Evolutionary conservation across 345 rosid genomes (phyloP).

Genomic region (Corymbia maculata): DNA sequence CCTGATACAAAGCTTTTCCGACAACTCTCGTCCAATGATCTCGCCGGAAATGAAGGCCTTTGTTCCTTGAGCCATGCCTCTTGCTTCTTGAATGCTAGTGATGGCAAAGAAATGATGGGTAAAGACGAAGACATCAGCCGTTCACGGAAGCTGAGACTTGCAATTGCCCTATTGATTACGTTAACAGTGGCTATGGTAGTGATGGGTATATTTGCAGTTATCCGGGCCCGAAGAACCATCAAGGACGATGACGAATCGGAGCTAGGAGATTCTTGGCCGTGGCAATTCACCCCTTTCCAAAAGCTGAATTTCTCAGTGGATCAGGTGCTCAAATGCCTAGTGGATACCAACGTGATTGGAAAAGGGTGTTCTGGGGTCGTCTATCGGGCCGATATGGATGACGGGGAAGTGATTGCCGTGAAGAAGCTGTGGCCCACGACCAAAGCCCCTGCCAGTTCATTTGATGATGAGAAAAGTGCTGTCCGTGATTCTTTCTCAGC

Average conservation of each 20-base stretch:
- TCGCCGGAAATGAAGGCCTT: slow-evolving; percentile 54
- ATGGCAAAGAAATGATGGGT: slow-evolving; percentile 12
- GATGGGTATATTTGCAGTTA: slow-evolving; percentile 61
- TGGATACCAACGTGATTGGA: slow-evolving; percentile 78
- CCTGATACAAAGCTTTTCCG: slow-evolving; percentile 83
- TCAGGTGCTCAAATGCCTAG: slow-evolving; percentile 66
- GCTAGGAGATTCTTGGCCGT: slow-evolving; percentile 78
- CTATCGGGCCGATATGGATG: slow-evolving; percentile 82
- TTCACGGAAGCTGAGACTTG: slow-evolving; percentile 55
- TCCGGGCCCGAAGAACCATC: slow-evolving; percentile 38
- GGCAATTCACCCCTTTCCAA: slow-evolving; percentile 97
- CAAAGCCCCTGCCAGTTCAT: slow-evolving; percentile 22
- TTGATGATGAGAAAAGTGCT: slow-evolving; percentile 31
- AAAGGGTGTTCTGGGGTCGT: slow-evolving; percentile 92
- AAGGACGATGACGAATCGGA: slow-evolving; percentile 60
- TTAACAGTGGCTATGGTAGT: slow-evolving; percentile 59
- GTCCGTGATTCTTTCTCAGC: slow-evolving; percentile 94
- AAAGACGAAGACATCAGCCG: slow-evolving; percentile 11
- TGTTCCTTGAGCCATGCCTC: slow-evolving; percentile 58
- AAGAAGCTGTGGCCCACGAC: slow-evolving; percentile 84
- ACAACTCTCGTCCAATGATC: slow-evolving; percentile 40
- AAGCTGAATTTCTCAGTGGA: slow-evolving; percentile 85
- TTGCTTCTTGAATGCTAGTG: slow-evolving; percentile 40
- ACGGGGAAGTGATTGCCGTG: slow-evolving; percentile 82
- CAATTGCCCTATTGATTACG: slow-evolving; percentile 61